Evolutionary conservation across 202 grass and related monocot species (phyloP).

Genomic region (Sporobolus alterniflorus): DNA sequence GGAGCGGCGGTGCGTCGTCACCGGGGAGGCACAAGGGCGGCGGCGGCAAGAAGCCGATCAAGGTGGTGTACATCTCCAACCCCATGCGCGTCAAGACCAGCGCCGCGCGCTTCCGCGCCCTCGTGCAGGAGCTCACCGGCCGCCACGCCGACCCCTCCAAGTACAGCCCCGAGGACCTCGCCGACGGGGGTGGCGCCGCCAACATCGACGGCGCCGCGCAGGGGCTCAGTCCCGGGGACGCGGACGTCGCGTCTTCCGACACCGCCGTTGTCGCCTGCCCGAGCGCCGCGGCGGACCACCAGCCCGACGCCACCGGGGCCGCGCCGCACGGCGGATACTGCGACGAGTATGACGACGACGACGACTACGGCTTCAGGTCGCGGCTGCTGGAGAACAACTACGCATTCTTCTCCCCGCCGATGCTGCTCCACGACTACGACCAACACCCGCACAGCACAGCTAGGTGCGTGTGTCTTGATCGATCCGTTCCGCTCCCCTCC

Average conservation of each 20-base stretch:
- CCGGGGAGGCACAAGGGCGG: constrained; percentile 35
- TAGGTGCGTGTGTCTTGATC: constrained; percentile 41
- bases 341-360: neutral
- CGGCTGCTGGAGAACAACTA: constrained; percentile 52
- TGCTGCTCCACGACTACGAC: constrained; percentile 60
- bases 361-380: constrained; percentile 33
- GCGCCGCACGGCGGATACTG: neutral
- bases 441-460: constrained; percentile 35
- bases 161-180: constrained; percentile 37
- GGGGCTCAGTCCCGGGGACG: constrained; percentile 27
- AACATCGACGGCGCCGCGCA: neutral
- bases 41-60: constrained; percentile 70
- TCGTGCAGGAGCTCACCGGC: constrained; percentile 94
- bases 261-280: neutral
- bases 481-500: neutral
- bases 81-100: constrained; percentile 74
- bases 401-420: constrained; percentile 44
- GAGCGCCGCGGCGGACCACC: neutral
- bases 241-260: constrained; percentile 18
- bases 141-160: constrained; percentile 69
- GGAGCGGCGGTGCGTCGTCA: constrained; percentile 4
- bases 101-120: constrained; percentile 69
- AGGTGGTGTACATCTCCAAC: constrained; percentile 96
- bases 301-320: neutral
- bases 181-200: neutral